Percentiles rank a stretch among this genome's conserved stretches.
These are phyloP conservation scores for Zygosaccharomyces lentus DNA, from an alignment of 805 yeast species.

Conservation along the genomic window DNA sequence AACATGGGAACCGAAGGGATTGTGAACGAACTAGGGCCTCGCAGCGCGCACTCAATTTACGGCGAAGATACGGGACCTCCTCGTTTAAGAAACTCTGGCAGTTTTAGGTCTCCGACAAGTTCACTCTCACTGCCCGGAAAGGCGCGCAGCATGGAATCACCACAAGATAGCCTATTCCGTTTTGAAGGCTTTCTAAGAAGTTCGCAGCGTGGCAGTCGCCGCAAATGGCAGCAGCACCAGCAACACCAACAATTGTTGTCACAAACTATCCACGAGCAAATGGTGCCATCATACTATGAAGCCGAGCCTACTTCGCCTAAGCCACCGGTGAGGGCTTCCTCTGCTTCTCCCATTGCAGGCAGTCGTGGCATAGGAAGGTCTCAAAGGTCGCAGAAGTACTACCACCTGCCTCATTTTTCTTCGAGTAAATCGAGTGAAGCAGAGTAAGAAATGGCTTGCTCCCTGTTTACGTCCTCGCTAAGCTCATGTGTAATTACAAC, in stretches of 20 bases:
- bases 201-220: constrained; percentile 35
- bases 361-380: constrained; percentile 10
- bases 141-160: constrained; percentile 21
- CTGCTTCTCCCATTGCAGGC: constrained; percentile 11
- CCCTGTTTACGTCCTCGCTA: not conserved
- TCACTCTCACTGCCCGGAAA: constrained; percentile 23
- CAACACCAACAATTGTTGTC: constrained; percentile 27
- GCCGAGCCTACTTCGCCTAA: constrained; percentile 7
- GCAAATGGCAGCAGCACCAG: constrained; percentile 27
- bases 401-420: constrained; percentile 27
- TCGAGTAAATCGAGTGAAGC: constrained; percentile 9
- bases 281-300: constrained; percentile 10
- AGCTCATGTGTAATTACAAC: not conserved
- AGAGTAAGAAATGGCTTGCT: not conserved
- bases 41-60: constrained; percentile 8
- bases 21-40: constrained; percentile 8
- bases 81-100: constrained; percentile 14
- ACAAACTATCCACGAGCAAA: constrained; percentile 25
- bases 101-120: constrained; percentile 15
- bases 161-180: constrained; percentile 42
- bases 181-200: constrained; percentile 42
- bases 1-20: constrained; percentile 24
- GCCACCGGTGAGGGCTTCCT: constrained; percentile 13
- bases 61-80: constrained; percentile 17
- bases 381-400: constrained; percentile 21